These are phyloP conservation scores for Coemansia interrupta DNA, from an alignment of 192 early-diverging fungal genomes.

Conservation along the genomic window DNA sequence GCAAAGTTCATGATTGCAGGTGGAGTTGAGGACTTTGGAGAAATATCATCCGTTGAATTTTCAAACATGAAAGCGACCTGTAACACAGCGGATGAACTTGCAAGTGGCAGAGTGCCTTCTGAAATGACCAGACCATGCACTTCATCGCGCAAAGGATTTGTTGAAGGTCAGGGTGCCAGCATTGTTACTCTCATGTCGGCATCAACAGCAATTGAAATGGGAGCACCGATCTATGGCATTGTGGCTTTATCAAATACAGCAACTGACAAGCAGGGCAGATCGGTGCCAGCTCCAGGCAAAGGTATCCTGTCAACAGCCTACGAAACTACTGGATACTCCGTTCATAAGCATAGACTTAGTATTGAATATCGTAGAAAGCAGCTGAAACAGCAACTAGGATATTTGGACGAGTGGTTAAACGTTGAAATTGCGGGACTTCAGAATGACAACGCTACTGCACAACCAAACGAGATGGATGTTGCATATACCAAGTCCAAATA, in stretches of 20 bases:
- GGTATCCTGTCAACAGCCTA: too few species aligned
- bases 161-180: constrained; percentile 87
- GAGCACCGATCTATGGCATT: constrained; percentile 86
- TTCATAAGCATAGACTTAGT: too few species aligned
- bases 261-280: constrained; percentile 88
- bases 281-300: constrained; percentile 83
- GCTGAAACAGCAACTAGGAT: too few species aligned
- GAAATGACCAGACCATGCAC: constrained; percentile 91
- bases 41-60: constrained; percentile 86
- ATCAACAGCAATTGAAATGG: constrained; percentile 78
- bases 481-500: too few species aligned
- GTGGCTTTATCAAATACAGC: constrained; percentile 80
- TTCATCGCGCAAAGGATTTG: constrained; percentile 80
- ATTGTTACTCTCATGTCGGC: constrained; percentile 83
- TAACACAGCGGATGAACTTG: constrained; percentile 78
- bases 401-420: too few species aligned
- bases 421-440: too few species aligned
- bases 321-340: too few species aligned
- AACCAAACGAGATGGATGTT: too few species aligned
- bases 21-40: constrained; percentile 85
- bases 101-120: constrained; percentile 72
- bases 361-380: too few species aligned
- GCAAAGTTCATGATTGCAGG: constrained; percentile 86
- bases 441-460: too few species aligned
- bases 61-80: constrained; percentile 94